Evolutionary conservation across 805 yeast species (phyloP), one percentile per base, ranked within the genome.

Genomic region (Wickerhamiella parazyma): DNA sequence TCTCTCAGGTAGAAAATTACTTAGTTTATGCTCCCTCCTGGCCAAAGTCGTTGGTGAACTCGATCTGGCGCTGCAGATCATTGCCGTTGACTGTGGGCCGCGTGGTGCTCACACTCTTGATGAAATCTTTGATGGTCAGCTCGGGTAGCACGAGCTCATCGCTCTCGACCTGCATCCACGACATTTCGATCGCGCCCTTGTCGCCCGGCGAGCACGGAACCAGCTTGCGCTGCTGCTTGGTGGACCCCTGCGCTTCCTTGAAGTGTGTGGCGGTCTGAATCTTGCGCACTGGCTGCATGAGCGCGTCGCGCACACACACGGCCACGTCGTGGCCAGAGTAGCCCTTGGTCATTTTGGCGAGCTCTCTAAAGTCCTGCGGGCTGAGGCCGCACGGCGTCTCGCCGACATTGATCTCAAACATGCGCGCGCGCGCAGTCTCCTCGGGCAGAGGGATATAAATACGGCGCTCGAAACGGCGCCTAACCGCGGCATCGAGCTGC

Each of bases 161-260:
- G 11, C 93, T 80, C 44, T 74, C 91, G 31, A 91, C 74, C 48
- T 85, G 89, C 72, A 82, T 76, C 98, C 98, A 91, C 57, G 76
- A 77, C 84, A 82, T 80, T 58, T 91, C 99, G 33, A 64, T 61
- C 0, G 97, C 95, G 14, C 73, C 83, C 2, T 61, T 58, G 50
- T 83, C 95, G n/a, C 99, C 99, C 0, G 99, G 99, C 0, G 96
- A 86, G 58, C 98, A 91, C 1, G 98, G 98, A 12, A 87, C 82
- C 40, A 75, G 71, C 58, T 75, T 77, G 31, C 56, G 53, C 25
- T 45, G 44, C 12, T 52, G 42, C 6, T 55, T 60, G 1, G 60
- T 60, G 11, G 10, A 63, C 19, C 45, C 50, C 6, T 69, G 67
- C 1, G 55, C 51, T 9, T 75, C 74, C 58, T 80, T 81, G 68